A percentile compares a stretch with the other conserved stretches of the same genome.
These are phyloP conservation scores for Cladosporium sp. DNA, from an alignment of 2,329 filamentous ascomycete species.

Conservation along the genomic window DNA sequence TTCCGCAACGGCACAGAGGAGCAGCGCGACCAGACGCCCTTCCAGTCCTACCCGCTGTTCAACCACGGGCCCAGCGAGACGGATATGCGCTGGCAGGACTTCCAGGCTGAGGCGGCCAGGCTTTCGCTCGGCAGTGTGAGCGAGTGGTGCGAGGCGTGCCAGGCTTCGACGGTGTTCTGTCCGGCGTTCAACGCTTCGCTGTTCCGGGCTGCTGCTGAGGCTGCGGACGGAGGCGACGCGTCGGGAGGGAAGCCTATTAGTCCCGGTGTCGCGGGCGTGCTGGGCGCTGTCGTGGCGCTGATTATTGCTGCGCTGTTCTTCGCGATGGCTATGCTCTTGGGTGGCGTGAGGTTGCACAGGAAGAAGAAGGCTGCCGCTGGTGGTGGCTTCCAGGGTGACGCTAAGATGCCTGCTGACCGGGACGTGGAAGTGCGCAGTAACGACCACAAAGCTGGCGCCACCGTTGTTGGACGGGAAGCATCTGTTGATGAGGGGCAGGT, in stretches of 20 bases:
- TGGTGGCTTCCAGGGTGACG: conserved; percentile 49
- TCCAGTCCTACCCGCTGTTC: conserved; percentile 47
- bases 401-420: conserved; percentile 49
- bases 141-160: conserved; percentile 50
- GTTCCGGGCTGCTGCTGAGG: conserved; percentile 8
- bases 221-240: not conserved
- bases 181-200: conserved; percentile 32
- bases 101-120: conserved; percentile 38
- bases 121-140: conserved; percentile 39
- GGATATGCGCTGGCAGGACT: conserved; percentile 47
- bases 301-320: conserved; percentile 39
- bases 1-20: conserved; percentile 50
- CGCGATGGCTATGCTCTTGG: conserved; percentile 37
- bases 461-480: conserved; percentile 4
- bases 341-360: conserved; percentile 42
- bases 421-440: conserved; percentile 41
- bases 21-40: conserved; percentile 17
- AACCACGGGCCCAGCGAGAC: conserved; percentile 39
- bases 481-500: conserved; percentile 22
- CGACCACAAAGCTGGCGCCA: conserved; percentile 32
- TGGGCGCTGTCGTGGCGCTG: conserved; percentile 50
- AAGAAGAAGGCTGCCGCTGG: conserved; percentile 29
- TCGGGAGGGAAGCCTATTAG: conserved; percentile 24
- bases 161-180: conserved; percentile 44
- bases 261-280: conserved; percentile 48